phyloP scores from a whole-genome alignment of 2,329 filamentous ascomycete genomes.

The Myriosclerotinia duriaeana region DNA sequence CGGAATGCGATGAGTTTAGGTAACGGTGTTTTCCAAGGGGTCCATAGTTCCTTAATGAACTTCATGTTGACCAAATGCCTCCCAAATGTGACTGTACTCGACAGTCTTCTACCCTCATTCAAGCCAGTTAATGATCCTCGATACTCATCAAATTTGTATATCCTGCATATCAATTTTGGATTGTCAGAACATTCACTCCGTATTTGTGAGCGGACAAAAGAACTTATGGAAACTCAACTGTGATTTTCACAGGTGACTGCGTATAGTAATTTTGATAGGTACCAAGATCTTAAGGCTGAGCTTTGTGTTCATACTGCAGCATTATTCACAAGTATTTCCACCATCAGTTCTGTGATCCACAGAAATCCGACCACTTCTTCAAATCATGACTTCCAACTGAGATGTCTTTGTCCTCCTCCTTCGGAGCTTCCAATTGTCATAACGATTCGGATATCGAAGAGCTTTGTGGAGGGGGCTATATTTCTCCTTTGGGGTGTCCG shows the following conservation, averaged over 20 bases:
- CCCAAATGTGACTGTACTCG: neutral
- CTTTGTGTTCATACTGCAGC: neutral
- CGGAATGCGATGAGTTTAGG: neutral
- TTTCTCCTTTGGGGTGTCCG: no score
- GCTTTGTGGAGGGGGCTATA: no score
- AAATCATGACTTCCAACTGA: no score
- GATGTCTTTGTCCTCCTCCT: no score
- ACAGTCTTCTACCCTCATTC: neutral
- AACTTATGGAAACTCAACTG: neutral
- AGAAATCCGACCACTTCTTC: neutral
- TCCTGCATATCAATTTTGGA: neutral
- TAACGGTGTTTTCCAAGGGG: neutral
- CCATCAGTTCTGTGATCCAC: neutral
- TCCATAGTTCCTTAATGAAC: neutral
- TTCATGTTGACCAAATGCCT: neutral
- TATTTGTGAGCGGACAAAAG: neutral
- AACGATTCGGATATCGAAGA: no score
- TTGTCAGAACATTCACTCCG: neutral
- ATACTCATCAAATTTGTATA: neutral
- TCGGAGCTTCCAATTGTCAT: no score
- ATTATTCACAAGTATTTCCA: neutral
- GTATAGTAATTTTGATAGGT: neutral
- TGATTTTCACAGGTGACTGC: neutral
- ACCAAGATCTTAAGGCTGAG: neutral
- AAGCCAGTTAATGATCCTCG: neutral